Base-by-base conservation (phyloP, 495 filamentous ascomycete species). In the Chaetomium tenue region DNA sequence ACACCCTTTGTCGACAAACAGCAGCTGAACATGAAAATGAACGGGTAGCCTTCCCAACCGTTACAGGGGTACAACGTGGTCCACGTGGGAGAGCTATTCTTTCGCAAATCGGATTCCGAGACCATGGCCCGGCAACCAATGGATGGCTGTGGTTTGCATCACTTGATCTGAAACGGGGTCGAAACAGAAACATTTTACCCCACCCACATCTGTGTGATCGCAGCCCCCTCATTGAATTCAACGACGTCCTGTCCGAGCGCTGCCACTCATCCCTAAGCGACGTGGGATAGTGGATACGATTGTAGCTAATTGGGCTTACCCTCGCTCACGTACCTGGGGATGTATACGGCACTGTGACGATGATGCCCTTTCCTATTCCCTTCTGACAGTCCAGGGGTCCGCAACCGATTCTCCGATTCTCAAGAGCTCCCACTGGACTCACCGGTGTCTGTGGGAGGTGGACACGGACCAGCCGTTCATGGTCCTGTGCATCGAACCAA, bases 101-200 rank as follows among this genome's bases (percentile, higher is more conserved):
- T 62, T 50, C 48, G 20, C 60, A 50, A 56, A 55, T 63, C 60
- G 47, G n/a, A 22, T 33, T 18, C n/a, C 13, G 20, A 16, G 33
- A 23, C 47, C 46, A 16, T 5, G n/a, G 8, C 18, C 26, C 18
- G 25, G 8, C 57, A 44, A 25, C 60, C 60, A 64, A 68, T 68
- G 33, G 58, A 39, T 9, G n/a, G 18, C 50, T 12, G 15, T 1
- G 15, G 44, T 50, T 42, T 40, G 37, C 63, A 66, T 72, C 70
- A 69, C 70, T 74, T 70, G 67, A 69, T 72, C 64, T 74, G 71
- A 74, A 74, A 74, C 71, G 37, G 55, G n/a, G 66, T 66, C 71
- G 68, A 74, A 72, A 74, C 71, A 69, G 65, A 66, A 64, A 63
- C 62, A 47, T 47, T 39, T 50, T 6, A 42, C 65, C 62, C 57